Conservation (phyloP, 768 basidiomycete species). For the Pleurotus tuber-regium region DNA sequence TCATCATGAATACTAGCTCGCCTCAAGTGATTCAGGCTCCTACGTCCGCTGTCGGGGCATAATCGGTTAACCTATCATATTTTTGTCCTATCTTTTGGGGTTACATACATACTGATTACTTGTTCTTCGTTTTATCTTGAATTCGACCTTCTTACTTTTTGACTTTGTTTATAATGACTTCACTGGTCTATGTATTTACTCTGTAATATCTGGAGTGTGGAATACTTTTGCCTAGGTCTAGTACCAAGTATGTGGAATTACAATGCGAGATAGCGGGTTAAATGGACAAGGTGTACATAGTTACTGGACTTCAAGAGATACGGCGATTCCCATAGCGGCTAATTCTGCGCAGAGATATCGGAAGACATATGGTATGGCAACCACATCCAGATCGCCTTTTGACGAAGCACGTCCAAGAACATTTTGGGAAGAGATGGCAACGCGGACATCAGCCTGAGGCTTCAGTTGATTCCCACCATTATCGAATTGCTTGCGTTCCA, state of each 20-base stretch:
- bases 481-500: conserved; percentile 56
- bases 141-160: not conserved
- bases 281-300: not conserved
- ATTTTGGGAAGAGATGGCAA: conserved; percentile 67
- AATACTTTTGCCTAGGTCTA: not conserved
- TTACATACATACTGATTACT: not conserved
- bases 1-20: not conserved
- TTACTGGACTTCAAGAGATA: conserved; percentile 76
- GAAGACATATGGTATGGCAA: conserved; percentile 95
- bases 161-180: not conserved
- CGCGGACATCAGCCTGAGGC: conserved; percentile 51
- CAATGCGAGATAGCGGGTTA: not conserved
- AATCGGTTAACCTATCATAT: not conserved
- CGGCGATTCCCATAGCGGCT: conserved; percentile 96
- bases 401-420: conserved; percentile 57
- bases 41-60: not conserved
- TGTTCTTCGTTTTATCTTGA: not conserved
- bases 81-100: not conserved
- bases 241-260: not conserved
- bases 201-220: conserved; percentile 5
- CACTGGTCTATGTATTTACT: not conserved
- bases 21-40: not conserved
- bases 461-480: conserved; percentile 47
- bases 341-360: conserved; percentile 93
- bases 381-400: conserved; percentile 88